Evolutionary conservation across 2,329 filamentous ascomycete genomes (phyloP).

Genomic region (Metarhizium anisopliae): DNA sequence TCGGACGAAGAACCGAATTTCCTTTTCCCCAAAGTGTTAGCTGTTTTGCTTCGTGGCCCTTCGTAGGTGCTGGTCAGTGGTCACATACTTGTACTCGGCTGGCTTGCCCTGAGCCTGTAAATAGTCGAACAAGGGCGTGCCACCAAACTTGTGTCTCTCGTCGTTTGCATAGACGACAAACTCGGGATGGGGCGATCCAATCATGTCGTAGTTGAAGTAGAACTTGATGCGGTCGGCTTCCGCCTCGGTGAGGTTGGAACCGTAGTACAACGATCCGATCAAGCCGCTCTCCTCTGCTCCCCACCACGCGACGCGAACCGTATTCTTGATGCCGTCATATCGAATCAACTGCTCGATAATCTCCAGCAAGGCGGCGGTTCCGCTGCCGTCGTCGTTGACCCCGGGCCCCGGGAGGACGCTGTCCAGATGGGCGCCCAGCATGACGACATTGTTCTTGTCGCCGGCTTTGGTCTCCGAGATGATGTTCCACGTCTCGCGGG

Average conservation of each 20-base stretch:
- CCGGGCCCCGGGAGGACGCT: slow-evolving; percentile 27
- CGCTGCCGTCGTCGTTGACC: slow-evolving; percentile 31
- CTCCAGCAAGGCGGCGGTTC: slow-evolving; percentile 25
- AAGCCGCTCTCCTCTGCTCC: slow-evolving; percentile 32
- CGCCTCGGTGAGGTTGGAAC: slow-evolving; percentile 21
- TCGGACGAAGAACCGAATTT: slow-evolving; percentile 26
- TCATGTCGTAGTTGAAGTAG: slow-evolving; percentile 67
- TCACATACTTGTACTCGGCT: slow-evolving; percentile 16
- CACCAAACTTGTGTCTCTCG: slow-evolving; percentile 27
- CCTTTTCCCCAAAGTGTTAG: slow-evolving; percentile 3
- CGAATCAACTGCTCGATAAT: slow-evolving; percentile 23
- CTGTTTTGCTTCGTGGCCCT: not conserved
- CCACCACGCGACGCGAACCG: slow-evolving; percentile 32
- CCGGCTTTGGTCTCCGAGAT: slow-evolving; percentile 31
- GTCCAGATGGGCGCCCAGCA: slow-evolving; percentile 32
- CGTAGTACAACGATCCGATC: slow-evolving; percentile 34
- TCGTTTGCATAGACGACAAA: slow-evolving; percentile 31
- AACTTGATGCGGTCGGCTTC: slow-evolving; percentile 49
- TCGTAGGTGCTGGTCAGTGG: not conserved
- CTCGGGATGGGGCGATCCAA: slow-evolving; percentile 34
- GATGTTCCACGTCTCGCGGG: slow-evolving; percentile 27
- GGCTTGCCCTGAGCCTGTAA: slow-evolving; percentile 18
- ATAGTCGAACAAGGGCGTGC: slow-evolving; percentile 21
- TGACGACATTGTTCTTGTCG: slow-evolving; percentile 28
- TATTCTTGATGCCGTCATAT: slow-evolving; percentile 27